Percentiles rank a stretch among this genome's conserved stretches.
Evolutionary conservation across 768 basidiomycete genomes (phyloP).

Genomic region (Russula compacta): DNA sequence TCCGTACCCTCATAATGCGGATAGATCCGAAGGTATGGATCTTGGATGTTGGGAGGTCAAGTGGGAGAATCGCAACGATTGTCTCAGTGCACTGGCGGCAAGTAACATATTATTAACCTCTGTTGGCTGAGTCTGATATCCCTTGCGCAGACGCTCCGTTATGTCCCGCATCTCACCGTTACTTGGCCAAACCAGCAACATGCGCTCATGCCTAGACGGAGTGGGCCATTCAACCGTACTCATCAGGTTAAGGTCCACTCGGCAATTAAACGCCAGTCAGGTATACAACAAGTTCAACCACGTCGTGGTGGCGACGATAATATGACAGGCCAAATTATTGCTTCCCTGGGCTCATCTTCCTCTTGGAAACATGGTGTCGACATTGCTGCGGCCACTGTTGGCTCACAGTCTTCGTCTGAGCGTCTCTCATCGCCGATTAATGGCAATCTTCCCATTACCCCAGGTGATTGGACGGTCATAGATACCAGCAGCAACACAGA

Average conservation of each 20-base stretch:
- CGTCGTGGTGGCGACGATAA: background rate
- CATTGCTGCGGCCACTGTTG: conserved; percentile 3
- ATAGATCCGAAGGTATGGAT: conserved; percentile 50
- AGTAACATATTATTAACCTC: conserved; percentile 13
- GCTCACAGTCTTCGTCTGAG: conserved; percentile 2
- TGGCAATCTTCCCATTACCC: background rate
- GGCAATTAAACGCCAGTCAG: background rate
- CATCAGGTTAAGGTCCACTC: conserved; percentile 1
- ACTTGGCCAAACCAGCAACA: conserved; percentile 66
- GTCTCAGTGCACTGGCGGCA: conserved; percentile 64
- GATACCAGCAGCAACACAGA: background rate
- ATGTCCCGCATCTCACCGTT: conserved; percentile 60
- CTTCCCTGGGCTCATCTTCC: background rate
- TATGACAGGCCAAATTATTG: background rate
- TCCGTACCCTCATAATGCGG: conserved; percentile 43
- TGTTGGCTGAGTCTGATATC: background rate
- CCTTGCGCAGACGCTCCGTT: conserved; percentile 48
- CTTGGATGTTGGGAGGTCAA: conserved; percentile 64
- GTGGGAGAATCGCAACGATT: conserved; percentile 70
- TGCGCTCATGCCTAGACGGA: conserved; percentile 23
- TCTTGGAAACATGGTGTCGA: background rate
- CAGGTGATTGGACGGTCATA: conserved; percentile 9
- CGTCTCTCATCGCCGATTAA: background rate
- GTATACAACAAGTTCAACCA: background rate
- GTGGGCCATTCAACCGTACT: background rate